Base-by-base conservation (phyloP, 371 early-diverging fungal species). In the Mortierella sp. region DNA sequence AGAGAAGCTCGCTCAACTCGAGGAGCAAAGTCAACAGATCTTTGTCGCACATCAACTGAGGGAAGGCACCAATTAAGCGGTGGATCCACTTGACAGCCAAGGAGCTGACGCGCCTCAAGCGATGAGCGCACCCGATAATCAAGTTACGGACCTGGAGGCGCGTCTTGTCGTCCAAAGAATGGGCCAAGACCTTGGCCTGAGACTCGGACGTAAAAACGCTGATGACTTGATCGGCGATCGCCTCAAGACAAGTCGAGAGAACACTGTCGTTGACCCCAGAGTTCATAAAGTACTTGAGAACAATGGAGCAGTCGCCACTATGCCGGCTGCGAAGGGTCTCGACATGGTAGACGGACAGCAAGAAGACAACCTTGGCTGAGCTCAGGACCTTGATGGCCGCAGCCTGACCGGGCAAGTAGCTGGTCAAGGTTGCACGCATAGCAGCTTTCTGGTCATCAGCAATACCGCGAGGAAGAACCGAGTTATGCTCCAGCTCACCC, bases 401-500 rank as follows among this genome's bases (percentile, higher is more conserved):
- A 10, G 92, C 88, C 31, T 91, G 90, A 9, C 88, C 80, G 11
- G 92, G 89, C 14, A 94, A 73, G 44, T 90, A 88, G 5, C 89
- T 87, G 16, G 89, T 83, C 54, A 89, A 70, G 11, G 83, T 81
- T 28, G 84, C 78, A n/a, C 89, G 76, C 81, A 88, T 87, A 5
- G 81, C 80, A 16, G 83, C 73, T 73, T 81, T 80, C 73, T 87
- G 90, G 42, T 94, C 92, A 16, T 97, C 97, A n/a, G 92, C 80
- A 68, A 93, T 91, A 38, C 92, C 94, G 65, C 93, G 91, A 58
- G 95, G 91, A 24, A 97, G 88, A 11, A 98, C 94, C 13, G 97
- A 96, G 84, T 96, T 96, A 80, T 95, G 94, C 78, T 96, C 95
- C 24, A 99, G 89, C 80, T 98, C 98, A n/a, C 94, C 96, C 76